phyloP scores from a whole-genome alignment of 2,329 filamentous ascomycete genomes.

The Clathrospora elynae region DNA sequence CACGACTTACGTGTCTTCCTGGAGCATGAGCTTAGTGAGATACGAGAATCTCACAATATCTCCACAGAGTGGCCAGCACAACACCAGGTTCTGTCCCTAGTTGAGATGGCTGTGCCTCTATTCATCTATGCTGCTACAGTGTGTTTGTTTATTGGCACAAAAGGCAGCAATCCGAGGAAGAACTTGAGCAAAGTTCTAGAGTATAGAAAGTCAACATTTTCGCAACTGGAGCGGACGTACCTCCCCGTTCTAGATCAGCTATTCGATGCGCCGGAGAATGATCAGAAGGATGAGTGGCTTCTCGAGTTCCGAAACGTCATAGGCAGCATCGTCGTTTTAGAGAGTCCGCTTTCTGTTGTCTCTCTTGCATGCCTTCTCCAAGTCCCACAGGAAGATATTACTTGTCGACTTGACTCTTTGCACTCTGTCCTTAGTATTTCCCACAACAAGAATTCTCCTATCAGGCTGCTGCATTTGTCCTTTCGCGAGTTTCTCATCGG shows the following conservation, averaged over 20 bases:
- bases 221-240: conserved; percentile 25
- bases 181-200: conserved; percentile 19
- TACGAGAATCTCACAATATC: conserved; percentile 18
- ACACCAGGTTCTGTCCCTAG: conserved; percentile 29
- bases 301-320: conserved; percentile 15
- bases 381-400: conserved; percentile 21
- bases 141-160: conserved; percentile 28
- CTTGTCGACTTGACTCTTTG: conserved; percentile 34
- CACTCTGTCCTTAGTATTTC: conserved; percentile 32
- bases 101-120: conserved; percentile 32
- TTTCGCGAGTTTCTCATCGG: conserved; percentile 36
- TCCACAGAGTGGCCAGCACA: conserved; percentile 28
- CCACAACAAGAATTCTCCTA: conserved; percentile 33
- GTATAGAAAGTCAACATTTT: conserved; percentile 19
- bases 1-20: conserved; percentile 24
- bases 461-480: conserved; percentile 37
- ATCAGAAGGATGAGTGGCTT: conserved; percentile 20
- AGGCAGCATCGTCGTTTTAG: conserved; percentile 26
- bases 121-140: conserved; percentile 44
- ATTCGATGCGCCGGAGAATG: conserved; percentile 37
- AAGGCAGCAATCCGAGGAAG: conserved; percentile 15
- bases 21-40: conserved; percentile 21
- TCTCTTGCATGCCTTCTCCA: conserved; percentile 21
- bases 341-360: conserved; percentile 19
- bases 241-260: conserved; percentile 27